Base-by-base conservation (phyloP, 139 green algal genomes). In the Cymbomonas tetramitiformis region DNA sequence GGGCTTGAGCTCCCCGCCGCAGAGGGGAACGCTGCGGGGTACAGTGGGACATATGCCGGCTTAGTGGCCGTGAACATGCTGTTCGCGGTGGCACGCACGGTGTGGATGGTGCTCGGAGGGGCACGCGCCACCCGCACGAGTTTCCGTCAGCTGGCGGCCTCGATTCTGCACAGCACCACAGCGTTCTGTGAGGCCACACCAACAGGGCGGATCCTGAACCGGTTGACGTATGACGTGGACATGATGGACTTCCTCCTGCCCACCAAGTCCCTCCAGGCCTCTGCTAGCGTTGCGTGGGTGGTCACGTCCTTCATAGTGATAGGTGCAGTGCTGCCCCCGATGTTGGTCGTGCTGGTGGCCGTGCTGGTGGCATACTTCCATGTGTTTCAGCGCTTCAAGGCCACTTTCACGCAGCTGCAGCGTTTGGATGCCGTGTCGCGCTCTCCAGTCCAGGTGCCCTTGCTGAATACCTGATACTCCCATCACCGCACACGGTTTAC, bases 181-280 rank as follows among this genome's bases (percentile, higher is more conserved):
- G 30, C 64, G 21, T 95, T 95, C 73, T 95, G 94, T 50, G 84
- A 95, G 78, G 90, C 83, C 38, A 95, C 86, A 21, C 86, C 86
- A 2, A 71, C 81, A 8, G 86, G 86, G 29, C 84, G 86, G 52
- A 81, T 95, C 41, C 71, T 95, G 25, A 95, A 95, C 67, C 69
- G 86, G 28, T 95, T 95, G 72, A 79, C 58, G 62, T 77, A 75
- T 32, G 85, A 94, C 53, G 80, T 75, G 2, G 81, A 93, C 56
- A 86, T 38, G 24, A 82, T 94, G 65, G 85, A 94, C 68, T 75
- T 69, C 51, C 46, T 84, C 50, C 65, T 88, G 18, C 74, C 76
- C 28, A 70, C 75, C 62, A 76, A 61, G 1, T 69, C 85, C 38
- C 32, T 62, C 24, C 55, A 62, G 4, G 43, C 53, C 39, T 26